Conservation (phyloP, 1,284 basidiomycete genomes). For the Violaceomyces palustris region DNA sequence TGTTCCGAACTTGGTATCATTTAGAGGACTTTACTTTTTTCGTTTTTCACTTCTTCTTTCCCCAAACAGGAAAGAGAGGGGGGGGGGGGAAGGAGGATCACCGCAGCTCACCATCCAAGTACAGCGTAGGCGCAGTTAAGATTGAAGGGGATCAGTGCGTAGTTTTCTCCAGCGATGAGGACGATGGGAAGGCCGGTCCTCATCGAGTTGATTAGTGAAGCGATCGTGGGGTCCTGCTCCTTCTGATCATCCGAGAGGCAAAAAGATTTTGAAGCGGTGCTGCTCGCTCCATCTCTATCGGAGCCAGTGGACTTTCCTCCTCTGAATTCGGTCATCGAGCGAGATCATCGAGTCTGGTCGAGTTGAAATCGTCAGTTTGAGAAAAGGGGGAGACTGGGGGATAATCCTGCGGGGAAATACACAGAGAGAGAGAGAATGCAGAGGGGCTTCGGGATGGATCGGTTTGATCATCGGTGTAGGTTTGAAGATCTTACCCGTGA, state of each 20-base stretch:
- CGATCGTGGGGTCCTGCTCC: slow-evolving; percentile 11
- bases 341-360: too few species aligned
- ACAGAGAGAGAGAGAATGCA: too few species aligned
- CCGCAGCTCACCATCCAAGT: slow-evolving; percentile 24
- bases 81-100: too few species aligned
- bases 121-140: slow-evolving; percentile 28
- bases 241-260: slow-evolving; percentile 16
- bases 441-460: background rate
- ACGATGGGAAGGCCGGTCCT: slow-evolving; percentile 17
- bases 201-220: slow-evolving; percentile 18
- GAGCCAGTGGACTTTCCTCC: too few species aligned
- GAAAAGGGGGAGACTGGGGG: too few species aligned
- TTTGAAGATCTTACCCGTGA: slow-evolving; percentile 6
- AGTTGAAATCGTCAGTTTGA: too few species aligned
- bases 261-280: background rate
- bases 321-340: too few species aligned
- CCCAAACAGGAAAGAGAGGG: too few species aligned
- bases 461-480: background rate
- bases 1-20: too few species aligned
- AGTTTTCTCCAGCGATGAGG: slow-evolving; percentile 19
- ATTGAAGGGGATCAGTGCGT: slow-evolving; percentile 20
- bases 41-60: too few species aligned
- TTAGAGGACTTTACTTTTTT: too few species aligned
- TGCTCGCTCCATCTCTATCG: background rate
- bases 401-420: too few species aligned